Evolutionary conservation across 2,329 filamentous ascomycete genomes (phyloP), one percentile per base, ranked within the genome.

Genomic region (Scytalidium lignicola): DNA sequence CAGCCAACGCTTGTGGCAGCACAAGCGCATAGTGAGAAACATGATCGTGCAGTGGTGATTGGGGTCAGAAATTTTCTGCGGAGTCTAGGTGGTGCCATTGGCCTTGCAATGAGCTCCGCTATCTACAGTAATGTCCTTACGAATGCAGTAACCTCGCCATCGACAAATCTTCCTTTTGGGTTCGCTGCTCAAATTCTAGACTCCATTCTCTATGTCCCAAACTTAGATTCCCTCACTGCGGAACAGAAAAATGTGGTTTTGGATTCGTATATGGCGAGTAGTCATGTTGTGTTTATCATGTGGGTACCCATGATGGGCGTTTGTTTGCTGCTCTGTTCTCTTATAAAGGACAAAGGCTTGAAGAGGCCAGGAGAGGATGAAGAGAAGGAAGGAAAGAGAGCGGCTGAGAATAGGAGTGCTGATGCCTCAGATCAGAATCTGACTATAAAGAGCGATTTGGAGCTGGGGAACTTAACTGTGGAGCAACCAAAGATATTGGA

Each of bases 21-120:
- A 13, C 79, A 83, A 59, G 77, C 79, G 0, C 78, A 83, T 59
- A 75, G 72, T 19, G 67, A 71, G 1, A 80, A 79, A 58, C 65
- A 73, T 0, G 75, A 83, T 41, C 72, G 82, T 18, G 82, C 82
- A 1, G 76, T 85, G 1, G 74, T 83, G 18, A 84, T 83, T 29
- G 79, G 78, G 2, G 75, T 77, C 46, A 72, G 82, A 1, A 85
- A 85, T 55, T 85, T 85, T 59, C 71, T 83, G 51, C 74, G 82
- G 7, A 76, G 74, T 43, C 66, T 80, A 3, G 81, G 82, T 9
- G 81, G 80, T 20, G 70, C 80, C 1, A 70, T 74, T 13, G 80
- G 81, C 0, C 70, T 85, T 0, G 79, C 79, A 0, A 66, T 83
- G 8, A 78, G 75, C 0, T 78, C 78, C 1, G 76, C 78, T 2